Evolutionary conservation across 768 basidiomycete species (phyloP).

Genomic region (Hortiboletus campestris): DNA sequence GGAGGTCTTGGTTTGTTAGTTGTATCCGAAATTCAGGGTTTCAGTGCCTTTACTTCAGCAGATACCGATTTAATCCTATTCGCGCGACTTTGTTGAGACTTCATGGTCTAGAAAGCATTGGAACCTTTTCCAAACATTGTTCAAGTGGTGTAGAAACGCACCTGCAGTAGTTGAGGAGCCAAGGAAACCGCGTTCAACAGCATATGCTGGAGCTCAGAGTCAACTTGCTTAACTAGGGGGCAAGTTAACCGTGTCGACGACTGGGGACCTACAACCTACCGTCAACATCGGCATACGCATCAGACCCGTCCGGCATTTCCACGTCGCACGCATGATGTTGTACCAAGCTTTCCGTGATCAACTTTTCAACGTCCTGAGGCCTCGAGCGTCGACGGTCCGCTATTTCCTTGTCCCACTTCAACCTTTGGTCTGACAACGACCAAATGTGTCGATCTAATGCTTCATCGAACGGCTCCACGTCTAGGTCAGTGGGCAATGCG

Average conservation of each 20-base stretch:
- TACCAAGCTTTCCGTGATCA: constrained; percentile 39
- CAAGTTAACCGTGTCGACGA: not conserved
- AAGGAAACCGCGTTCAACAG: constrained; percentile 39
- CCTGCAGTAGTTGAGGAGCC: constrained; percentile 52
- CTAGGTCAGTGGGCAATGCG: constrained; percentile 31
- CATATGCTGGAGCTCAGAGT: constrained; percentile 23
- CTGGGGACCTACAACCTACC: constrained; percentile 7
- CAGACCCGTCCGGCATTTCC: constrained; percentile 17
- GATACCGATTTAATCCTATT: constrained; percentile 37
- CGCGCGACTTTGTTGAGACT: constrained; percentile 52
- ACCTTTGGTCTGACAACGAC: constrained; percentile 70
- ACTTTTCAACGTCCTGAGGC: constrained; percentile 51
- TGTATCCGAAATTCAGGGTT: constrained; percentile 31
- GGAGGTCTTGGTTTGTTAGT: not conserved
- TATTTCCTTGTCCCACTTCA: constrained; percentile 66
- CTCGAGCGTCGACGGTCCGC: constrained; percentile 59
- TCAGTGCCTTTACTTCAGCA: constrained; percentile 51
- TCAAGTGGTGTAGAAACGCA: constrained; percentile 21
- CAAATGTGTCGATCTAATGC: constrained; percentile 79
- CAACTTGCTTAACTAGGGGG: constrained; percentile 21
- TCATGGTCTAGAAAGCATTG: constrained; percentile 38
- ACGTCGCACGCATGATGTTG: constrained; percentile 33
- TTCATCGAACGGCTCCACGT: constrained; percentile 83
- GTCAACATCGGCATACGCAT: not conserved
- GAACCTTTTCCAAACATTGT: not conserved